A percentile compares a stretch with the other conserved stretches of the same genome.
Conservation (phyloP, 148 eudicot genomes). For the Persicaria tinctoria region DNA sequence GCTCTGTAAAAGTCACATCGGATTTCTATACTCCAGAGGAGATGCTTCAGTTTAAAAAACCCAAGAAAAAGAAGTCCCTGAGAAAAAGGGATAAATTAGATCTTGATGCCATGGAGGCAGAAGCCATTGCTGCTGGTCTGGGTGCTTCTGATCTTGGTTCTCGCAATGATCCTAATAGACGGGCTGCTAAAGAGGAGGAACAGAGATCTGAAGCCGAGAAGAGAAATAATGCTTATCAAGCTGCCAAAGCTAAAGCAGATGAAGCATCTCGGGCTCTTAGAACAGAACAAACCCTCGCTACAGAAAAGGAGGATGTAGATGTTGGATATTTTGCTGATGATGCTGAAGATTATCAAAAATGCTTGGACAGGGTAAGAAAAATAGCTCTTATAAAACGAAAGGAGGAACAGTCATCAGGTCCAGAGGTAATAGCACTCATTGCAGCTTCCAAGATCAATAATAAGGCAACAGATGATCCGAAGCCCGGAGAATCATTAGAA, state of each 20-base stretch:
- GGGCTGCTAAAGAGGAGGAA: slow-evolving; percentile 56
- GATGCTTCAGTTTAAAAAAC: slow-evolving; percentile 83
- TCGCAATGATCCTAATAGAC: slow-evolving; percentile 55
- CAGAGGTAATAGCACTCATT: slow-evolving; percentile 58
- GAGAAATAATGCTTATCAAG: slow-evolving; percentile 61
- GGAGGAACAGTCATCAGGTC: slow-evolving; percentile 34
- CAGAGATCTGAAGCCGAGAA: slow-evolving; percentile 70
- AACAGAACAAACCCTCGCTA: slow-evolving; percentile 26
- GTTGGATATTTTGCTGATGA: slow-evolving; percentile 57
- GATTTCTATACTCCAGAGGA: slow-evolving; percentile 88
- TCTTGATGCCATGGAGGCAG: slow-evolving; percentile 88
- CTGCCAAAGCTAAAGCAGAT: slow-evolving; percentile 78
- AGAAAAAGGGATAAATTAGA: slow-evolving; percentile 92
- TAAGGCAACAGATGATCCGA: slow-evolving; percentile 36
- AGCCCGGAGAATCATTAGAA: slow-evolving; percentile 50
- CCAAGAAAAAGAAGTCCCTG: slow-evolving; percentile 93
- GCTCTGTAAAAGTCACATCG: slow-evolving; percentile 46
- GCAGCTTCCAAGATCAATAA: slow-evolving; percentile 37
- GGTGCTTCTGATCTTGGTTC: slow-evolving; percentile 85
- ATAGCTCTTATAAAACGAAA: slow-evolving; percentile 68
- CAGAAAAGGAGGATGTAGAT: slow-evolving; percentile 46
- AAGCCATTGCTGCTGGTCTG: slow-evolving; percentile 76
- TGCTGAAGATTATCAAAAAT: slow-evolving; percentile 76
- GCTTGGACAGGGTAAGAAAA: slow-evolving; percentile 78
- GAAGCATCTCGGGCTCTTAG: slow-evolving; percentile 88